Conservation (phyloP, 768 basidiomycete species). For the Punctularia strigosozonata region DNA sequence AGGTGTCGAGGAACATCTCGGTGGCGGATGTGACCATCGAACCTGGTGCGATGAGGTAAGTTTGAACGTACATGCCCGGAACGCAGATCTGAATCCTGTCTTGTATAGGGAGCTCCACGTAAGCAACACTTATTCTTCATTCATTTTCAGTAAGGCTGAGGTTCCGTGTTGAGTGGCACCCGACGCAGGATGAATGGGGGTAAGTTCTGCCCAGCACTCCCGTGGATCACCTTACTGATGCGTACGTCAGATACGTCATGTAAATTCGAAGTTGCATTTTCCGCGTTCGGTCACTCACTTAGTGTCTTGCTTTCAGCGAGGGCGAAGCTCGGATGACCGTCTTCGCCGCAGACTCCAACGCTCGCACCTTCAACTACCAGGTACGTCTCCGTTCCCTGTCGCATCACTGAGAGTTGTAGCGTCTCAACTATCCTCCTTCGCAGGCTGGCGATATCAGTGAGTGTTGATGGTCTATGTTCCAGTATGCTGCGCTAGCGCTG, state of each 20-base stretch:
- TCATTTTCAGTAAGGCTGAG: too few species aligned
- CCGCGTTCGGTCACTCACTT: neutral
- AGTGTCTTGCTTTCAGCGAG: conserved; percentile 22
- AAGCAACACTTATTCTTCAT: conserved; percentile 7
- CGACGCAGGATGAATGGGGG: conserved; percentile 54
- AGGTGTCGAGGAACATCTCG: conserved; percentile 37
- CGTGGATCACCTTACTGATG: too few species aligned
- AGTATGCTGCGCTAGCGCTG: neutral
- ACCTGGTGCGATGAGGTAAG: conserved; percentile 42
- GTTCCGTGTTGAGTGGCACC: conserved; percentile 55
- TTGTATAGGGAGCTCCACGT: conserved; percentile 41
- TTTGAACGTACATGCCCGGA: too few species aligned
- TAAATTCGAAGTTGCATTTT: conserved; percentile 18
- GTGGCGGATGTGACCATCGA: conserved; percentile 47
- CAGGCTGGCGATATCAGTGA: conserved; percentile 48
- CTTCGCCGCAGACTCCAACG: conserved; percentile 40
- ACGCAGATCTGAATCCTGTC: too few species aligned
- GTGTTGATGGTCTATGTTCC: conserved; percentile 7
- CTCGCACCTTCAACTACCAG: conserved; percentile 48
- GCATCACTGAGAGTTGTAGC: neutral
- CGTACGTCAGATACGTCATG: too few species aligned
- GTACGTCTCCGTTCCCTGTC: conserved; percentile 13
- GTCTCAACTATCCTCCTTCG: neutral
- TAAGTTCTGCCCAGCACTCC: too few species aligned
- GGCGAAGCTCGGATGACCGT: conserved; percentile 43